Base-by-base conservation (phyloP, 1,284 basidiomycete genomes). In the Sanghuangporus weigelae region DNA sequence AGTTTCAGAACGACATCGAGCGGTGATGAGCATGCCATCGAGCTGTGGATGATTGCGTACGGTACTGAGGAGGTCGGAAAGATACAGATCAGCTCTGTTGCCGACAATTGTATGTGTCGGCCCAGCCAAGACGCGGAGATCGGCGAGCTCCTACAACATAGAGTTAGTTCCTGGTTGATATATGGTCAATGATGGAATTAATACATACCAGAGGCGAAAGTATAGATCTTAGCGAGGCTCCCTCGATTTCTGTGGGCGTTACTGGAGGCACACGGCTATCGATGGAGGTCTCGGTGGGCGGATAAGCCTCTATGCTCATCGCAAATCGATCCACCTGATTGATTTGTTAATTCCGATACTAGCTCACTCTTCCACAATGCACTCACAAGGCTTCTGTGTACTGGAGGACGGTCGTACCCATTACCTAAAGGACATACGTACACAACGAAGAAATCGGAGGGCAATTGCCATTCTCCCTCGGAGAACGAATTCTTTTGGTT, bases 311-410 rank as follows among this genome's bases (percentile, higher is more conserved):
- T 4, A 81, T 81, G 68, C 88, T 91, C 80, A 93, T 85, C 2
- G 89, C 78, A 71, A 93, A 93, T 67, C 82, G 84, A 71, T 93
- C 90, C 23, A 93, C 77, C 90, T 92, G 70, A 53, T 61, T 31
- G 38, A 23, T 56, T 31, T 16, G 42, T 48, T 50, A 58, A 44
- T 66, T 31, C n/a, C 16, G 50, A 50, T 19, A 12, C 40, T 39
- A n/a, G 35, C 50, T 36, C 11, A 38, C 14, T 3, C 23, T 19
- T 38, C 11, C 54, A 2, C 31, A 14, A 53, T 26, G 16, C 12
- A 73, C 84, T 68, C 71, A 91, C 90, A 71, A 92, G 73, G 61
- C 77, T 80, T 66, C 82, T 82, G 69, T 88, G 79, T 40, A 92
- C 81, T 0, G 75, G 71, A 0, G 90, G 90, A 63, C 86, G 77